phyloP scores from a whole-genome alignment of 306 rosid genomes.

The Vigna mungo region DNA sequence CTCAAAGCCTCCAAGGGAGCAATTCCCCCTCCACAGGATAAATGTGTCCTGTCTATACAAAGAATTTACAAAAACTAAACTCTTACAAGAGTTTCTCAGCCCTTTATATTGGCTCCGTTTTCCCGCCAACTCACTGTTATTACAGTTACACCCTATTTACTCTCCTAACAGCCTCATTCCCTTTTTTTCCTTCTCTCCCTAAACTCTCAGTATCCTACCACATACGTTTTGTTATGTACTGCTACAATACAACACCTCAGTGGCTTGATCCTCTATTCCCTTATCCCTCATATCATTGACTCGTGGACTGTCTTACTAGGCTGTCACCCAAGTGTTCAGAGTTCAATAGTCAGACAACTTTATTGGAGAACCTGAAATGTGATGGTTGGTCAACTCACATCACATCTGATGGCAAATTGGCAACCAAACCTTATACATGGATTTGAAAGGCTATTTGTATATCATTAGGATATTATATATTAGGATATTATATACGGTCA shows the following conservation, averaged over 20 bases:
- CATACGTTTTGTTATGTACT: neutral
- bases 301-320: neutral
- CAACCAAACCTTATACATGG: conserved; percentile 16
- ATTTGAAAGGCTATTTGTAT: conserved; percentile 18
- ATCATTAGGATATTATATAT: neutral
- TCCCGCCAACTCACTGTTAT: too few relatives aligned
- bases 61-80: too few relatives aligned
- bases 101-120: too few relatives aligned
- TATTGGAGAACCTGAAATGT: conserved; percentile 27
- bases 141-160: too few relatives aligned
- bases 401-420: conserved; percentile 13
- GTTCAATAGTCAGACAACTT: conserved; percentile 19
- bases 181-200: too few relatives aligned
- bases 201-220: too few relatives aligned
- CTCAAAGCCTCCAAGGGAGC: too few relatives aligned
- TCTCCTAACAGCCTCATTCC: too few relatives aligned
- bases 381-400: conserved; percentile 22
- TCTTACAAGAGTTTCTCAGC: too few relatives aligned
- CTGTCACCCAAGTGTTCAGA: neutral
- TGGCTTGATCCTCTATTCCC: too few relatives aligned
- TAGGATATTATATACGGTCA: conserved; percentile 17
- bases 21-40: too few relatives aligned
- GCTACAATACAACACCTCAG: neutral
- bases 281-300: neutral
- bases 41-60: too few relatives aligned